Evolutionary conservation across 2,329 filamentous ascomycete species (phyloP).

Genomic region (Fusarium tupiense): DNA sequence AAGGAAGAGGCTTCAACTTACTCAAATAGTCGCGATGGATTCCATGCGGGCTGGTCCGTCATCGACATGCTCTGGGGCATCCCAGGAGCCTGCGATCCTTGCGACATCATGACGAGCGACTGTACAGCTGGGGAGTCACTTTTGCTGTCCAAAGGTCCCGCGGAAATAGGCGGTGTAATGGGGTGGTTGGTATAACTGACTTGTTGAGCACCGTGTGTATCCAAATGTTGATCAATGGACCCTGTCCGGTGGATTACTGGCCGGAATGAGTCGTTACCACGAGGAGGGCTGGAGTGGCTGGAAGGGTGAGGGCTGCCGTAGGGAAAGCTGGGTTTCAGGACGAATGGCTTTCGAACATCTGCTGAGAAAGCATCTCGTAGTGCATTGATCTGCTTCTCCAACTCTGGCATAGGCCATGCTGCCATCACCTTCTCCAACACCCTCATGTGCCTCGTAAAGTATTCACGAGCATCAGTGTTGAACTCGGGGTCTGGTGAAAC

Average conservation of each 20-base stretch:
- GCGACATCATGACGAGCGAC: constrained; percentile 76
- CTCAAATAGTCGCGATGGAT: constrained; percentile 90
- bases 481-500: constrained; percentile 92
- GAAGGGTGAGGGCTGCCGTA: constrained; percentile 80
- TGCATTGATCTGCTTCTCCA: constrained; percentile 89
- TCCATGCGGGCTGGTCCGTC: constrained; percentile 77
- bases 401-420: constrained; percentile 88
- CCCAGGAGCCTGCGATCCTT: constrained; percentile 63
- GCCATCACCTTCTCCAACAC: constrained; percentile 86
- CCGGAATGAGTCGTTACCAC: constrained; percentile 61
- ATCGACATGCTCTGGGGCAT: constrained; percentile 66
- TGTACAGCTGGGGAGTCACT: constrained; percentile 79
- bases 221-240: constrained; percentile 65
- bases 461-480: constrained; percentile 84
- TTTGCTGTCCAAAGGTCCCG: constrained; percentile 77
- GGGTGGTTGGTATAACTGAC: constrained; percentile 76
- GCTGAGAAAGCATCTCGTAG: constrained; percentile 92
- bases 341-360: constrained; percentile 84
- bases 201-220: constrained; percentile 63
- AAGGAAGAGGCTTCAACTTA: constrained; percentile 60
- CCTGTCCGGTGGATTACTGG: constrained; percentile 56
- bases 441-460: constrained; percentile 93
- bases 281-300: constrained; percentile 70
- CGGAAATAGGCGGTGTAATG: constrained; percentile 83
- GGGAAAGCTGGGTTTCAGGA: constrained; percentile 87